These are phyloP conservation scores for Schizochytrium sp. DNA, from an alignment of 108 stramenopile species.

Conservation along the genomic window DNA sequence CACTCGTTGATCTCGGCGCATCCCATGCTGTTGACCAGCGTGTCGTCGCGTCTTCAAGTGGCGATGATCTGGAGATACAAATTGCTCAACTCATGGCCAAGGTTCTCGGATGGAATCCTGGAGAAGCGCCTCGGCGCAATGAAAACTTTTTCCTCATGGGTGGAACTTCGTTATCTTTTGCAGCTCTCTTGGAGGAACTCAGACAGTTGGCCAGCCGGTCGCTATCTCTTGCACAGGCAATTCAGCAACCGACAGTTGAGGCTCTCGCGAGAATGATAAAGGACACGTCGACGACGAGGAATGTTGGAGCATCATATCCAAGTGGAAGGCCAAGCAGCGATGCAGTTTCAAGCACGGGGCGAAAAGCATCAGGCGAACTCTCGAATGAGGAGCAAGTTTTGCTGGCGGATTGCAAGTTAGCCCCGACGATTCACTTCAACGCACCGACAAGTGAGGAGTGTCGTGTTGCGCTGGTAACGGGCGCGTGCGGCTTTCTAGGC, in stretches of 20 bases:
- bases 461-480: background rate
- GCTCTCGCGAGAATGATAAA: no score
- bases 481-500: background rate
- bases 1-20: background rate
- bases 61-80: no score
- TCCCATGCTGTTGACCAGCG: background rate
- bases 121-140: background rate
- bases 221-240: background rate
- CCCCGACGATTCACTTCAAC: background rate
- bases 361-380: no score
- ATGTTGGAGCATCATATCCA: no score
- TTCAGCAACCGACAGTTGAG: background rate
- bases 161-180: background rate
- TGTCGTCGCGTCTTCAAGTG: background rate
- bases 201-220: background rate
- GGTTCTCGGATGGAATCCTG: background rate
- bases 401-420: background rate
- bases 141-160: background rate
- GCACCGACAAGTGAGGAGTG: background rate
- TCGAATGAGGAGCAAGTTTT: background rate
- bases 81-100: background rate
- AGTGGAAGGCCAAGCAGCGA: no score
- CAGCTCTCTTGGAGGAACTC: background rate
- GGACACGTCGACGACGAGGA: background rate
- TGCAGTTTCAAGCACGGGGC: no score